phyloP scores from a whole-genome alignment of 352 stramenopile species.

The Phytophthora europaea region DNA sequence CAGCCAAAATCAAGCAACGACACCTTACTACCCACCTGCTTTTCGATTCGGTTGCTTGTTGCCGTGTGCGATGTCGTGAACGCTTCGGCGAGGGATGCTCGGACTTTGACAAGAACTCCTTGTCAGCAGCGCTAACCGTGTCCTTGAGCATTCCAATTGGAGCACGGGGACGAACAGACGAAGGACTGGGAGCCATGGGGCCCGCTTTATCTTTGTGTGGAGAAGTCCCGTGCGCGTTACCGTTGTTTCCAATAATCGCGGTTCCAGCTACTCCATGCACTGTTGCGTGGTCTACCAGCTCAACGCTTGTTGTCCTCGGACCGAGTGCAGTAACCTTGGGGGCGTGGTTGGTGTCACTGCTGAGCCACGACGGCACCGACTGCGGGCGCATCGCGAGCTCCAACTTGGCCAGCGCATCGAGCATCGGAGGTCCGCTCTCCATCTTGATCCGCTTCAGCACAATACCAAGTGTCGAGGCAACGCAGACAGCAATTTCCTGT shows the following conservation, averaged over 20 bases:
- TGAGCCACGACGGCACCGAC: constrained; percentile 80
- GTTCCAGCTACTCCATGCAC: not conserved
- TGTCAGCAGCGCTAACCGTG: constrained; percentile 20
- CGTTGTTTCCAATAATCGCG: constrained; percentile 1
- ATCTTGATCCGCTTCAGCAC: constrained; percentile 12
- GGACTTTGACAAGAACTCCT: constrained; percentile 57
- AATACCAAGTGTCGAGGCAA: constrained; percentile 6
- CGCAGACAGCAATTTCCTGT: not conserved
- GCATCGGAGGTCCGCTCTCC: constrained; percentile 45
- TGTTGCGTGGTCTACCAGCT: constrained; percentile 56
- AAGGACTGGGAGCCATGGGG: constrained; percentile 28
- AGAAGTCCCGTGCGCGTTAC: constrained; percentile 5
- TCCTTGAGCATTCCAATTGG: constrained; percentile 73
- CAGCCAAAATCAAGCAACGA: not conserved
- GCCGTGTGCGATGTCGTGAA: constrained; percentile 46
- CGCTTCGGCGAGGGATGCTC: constrained; percentile 55
- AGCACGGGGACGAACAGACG: constrained; percentile 62
- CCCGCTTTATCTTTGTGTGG: constrained; percentile 37
- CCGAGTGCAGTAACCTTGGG: constrained; percentile 69
- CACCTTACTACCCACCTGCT: constrained; percentile 40
- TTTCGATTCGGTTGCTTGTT: constrained; percentile 40
- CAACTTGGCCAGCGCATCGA: constrained; percentile 72
- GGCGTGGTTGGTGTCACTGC: constrained; percentile 74
- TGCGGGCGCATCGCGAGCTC: constrained; percentile 79
- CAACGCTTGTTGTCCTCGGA: constrained; percentile 57